These are phyloP conservation scores for Stromatinia cepivora DNA, from an alignment of 2,329 filamentous ascomycete genomes.

Conservation along the genomic window DNA sequence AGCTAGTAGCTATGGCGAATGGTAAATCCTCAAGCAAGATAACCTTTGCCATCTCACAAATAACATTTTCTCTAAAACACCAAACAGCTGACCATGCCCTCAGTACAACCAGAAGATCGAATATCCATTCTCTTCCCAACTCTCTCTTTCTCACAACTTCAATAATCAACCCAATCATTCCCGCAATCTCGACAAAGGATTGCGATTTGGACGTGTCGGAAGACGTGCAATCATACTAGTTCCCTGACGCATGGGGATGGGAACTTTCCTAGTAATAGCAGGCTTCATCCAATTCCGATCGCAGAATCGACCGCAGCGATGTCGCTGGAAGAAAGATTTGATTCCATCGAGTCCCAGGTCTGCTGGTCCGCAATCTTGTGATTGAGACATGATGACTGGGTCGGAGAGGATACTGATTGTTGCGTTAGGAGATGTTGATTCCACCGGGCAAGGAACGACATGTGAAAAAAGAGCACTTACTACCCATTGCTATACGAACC, in stretches of 20 bases:
- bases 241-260: conserved; percentile 6
- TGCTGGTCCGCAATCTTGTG: conserved; percentile 12
- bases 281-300: conserved; percentile 10
- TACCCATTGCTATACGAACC: conserved; percentile 22
- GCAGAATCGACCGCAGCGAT: conserved; percentile 22
- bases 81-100: neutral
- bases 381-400: conserved; percentile 22
- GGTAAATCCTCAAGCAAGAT: neutral
- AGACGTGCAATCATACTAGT: neutral
- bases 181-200: neutral
- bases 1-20: neutral
- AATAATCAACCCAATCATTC: neutral
- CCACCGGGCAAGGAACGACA: too few relatives aligned
- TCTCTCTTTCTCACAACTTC: neutral
- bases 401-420: conserved; percentile 17
- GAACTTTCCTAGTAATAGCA: neutral
- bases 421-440: neutral
- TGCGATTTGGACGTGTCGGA: neutral
- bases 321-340: conserved; percentile 12
- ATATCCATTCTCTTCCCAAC: neutral
- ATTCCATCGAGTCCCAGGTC: conserved; percentile 24
- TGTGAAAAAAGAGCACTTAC: neutral
- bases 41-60: neutral
- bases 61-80: neutral
- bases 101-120: neutral